Conservation (phyloP, 225 moss, liverwort and hornwort species). For the Marchantia paleacea region DNA sequence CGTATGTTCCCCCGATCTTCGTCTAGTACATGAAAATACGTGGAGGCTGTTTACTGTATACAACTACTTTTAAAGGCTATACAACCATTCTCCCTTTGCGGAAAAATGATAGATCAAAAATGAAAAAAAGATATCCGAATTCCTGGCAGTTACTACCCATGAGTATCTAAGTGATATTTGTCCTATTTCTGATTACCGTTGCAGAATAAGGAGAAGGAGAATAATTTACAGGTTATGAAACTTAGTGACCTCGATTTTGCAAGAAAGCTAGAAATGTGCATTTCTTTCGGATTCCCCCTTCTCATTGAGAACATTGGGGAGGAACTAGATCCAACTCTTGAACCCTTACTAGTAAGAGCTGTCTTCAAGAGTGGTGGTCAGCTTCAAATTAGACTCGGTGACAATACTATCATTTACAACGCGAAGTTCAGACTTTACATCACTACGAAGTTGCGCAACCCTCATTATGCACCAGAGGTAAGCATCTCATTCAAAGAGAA, state of each 20-base stretch:
- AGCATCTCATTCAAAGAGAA: background rate
- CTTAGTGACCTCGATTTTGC: constrained; percentile 66
- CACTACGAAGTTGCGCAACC: constrained; percentile 75
- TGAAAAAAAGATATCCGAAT: too few species aligned
- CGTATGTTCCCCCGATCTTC: background rate
- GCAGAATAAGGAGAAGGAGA: constrained; percentile 68
- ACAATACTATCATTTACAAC: constrained; percentile 65
- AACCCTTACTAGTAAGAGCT: constrained; percentile 59
- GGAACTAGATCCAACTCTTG: constrained; percentile 69
- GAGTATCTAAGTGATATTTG: background rate
- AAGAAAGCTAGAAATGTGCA: constrained; percentile 70
- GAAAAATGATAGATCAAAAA: too few species aligned
- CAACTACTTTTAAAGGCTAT: too few species aligned
- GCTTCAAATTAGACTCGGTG: constrained; percentile 69
- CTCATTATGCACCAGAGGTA: constrained; percentile 87
- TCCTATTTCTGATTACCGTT: background rate
- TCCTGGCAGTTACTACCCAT: background rate
- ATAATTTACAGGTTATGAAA: constrained; percentile 67
- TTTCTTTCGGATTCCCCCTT: constrained; percentile 67
- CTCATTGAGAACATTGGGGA: constrained; percentile 75
- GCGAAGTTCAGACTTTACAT: constrained; percentile 71
- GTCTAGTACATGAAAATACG: background rate
- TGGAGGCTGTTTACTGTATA: background rate
- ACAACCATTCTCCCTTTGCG: too few species aligned
- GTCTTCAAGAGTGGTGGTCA: constrained; percentile 59